Evolutionary conservation across 345 rosid species (phyloP).

Genomic region (Corchorus olitorius): DNA sequence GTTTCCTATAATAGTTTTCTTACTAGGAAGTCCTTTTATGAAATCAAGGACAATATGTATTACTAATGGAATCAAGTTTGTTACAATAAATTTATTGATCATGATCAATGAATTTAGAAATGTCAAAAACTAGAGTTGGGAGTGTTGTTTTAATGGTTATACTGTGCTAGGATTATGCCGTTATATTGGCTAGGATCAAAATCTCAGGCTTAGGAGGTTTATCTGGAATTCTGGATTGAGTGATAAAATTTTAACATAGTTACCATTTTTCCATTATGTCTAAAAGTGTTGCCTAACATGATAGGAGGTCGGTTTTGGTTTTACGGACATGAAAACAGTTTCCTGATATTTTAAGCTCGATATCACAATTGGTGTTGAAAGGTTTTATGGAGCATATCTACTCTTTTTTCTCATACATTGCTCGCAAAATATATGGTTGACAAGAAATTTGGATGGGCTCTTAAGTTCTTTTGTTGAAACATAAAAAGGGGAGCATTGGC

Average conservation of each 20-base stretch:
- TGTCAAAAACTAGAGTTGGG: not conserved
- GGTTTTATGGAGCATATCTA: not conserved
- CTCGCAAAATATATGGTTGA: not conserved
- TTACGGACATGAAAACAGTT: not conserved
- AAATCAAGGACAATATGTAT: not conserved
- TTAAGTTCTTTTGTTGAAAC: conserved; percentile 7
- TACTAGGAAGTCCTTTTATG: not conserved
- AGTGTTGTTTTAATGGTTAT: not conserved
- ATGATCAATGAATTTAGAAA: not conserved
- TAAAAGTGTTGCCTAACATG: not conserved
- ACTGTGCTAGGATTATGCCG: not conserved
- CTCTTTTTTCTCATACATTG: not conserved
- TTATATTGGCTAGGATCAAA: no score
- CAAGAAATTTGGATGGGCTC: not conserved
- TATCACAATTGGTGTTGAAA: not conserved
- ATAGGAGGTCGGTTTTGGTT: not conserved
- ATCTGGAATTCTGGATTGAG: conserved; percentile 13
- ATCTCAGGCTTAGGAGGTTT: not conserved
- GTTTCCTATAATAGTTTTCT: not conserved
- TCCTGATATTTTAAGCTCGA: not conserved
- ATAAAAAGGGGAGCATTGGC: not conserved
- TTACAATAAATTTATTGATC: not conserved
- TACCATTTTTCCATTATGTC: not conserved
- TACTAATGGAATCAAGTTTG: not conserved
- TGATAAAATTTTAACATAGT: not conserved